Base-by-base conservation (phyloP, 78 protist genomes). In the Dictyostelium capitatum region DNA sequence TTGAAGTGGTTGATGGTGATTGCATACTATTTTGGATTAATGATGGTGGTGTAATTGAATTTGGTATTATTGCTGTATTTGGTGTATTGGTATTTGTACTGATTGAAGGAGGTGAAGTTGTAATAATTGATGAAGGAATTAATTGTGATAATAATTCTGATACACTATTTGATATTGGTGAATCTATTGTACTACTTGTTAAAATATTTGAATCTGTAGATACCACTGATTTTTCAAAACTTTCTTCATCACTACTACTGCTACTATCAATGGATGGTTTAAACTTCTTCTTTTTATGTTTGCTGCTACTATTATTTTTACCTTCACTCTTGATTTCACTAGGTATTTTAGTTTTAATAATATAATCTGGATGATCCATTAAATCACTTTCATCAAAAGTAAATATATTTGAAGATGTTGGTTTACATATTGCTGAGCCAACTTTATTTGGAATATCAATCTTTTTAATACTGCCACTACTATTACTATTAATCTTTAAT, bases 401-500 rank as follows among this genome's bases (percentile, higher is more conserved):
- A 30, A 65, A 65, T n/a, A 59, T 30, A 53, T 20, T 59, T 59
- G 32, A 6, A 23, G 17, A 28, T n/a, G 69, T 23, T 10, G n/a
- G 32, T 59, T 59, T 59, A 37, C 43, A 3, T 37, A 2, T 37
- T 37, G 43, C 43, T 3, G 43, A 37, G 2, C 43, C 43, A 37
- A 37, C 43, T 2, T 37, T 37, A 37, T 51, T 51, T 8, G 15
- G 15, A 51, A 51, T 51, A 51, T 51, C 15, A 30, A 30, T 65
- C 37, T 65, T 65, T 30, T 65, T 32, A 65, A 9, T 17, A 37
- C n/a, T 20, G 4, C 37, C 17, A 41, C 20, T 69, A 37, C 32
- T 67, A 67, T 67, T 67, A 67, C 19, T 37, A 67, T 32, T 67
- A 9, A 43, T 23, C 15, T 74, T 74, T 48, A 74, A 37, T 74